Base-by-base conservation (phyloP, 257 asterid genomes). In the Echites panduratus region DNA sequence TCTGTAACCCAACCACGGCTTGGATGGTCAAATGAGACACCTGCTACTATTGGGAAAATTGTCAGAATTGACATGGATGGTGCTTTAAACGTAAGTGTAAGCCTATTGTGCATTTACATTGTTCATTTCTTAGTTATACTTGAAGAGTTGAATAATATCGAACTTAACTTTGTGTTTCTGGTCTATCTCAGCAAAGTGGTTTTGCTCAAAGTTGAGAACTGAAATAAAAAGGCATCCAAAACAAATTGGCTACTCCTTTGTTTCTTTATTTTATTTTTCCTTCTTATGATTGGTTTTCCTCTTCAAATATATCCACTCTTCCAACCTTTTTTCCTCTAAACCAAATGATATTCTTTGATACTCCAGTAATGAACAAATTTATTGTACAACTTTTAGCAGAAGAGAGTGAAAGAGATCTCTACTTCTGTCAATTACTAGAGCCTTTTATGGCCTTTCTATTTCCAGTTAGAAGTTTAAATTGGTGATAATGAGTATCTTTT, bases 21-120 rank as follows among this genome's bases (percentile, higher is more conserved):
- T 79, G 99, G 99, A 77, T 95, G 99, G 99, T 91, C 98, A 71
- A 90, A 89, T 48, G 97, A 95, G 84, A 84, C 97, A 11, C 89
- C 90, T 13, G 98, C 99, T 53, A 84, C 98, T 24, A 85, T 89
- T 76, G 99, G 99, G 62, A 95, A 90, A 82, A 84, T 95, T 79
- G 83, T 61, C 54, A 86, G 96, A 82, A 88, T 95, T 35, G 94
- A 95, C 85, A 92, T 95, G 99, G 97, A 95, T 81, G 96, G 99
- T 50, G 82, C 99, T 75, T 83, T 95, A 76, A 95, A 92, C 74
- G 99, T 94, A 88, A 10, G 59, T 76, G 98, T 64, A 38, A 87
- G 98, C 83, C 56, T 68, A 22, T 68, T 71, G 54, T 68, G 40
- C 54, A 66, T 75, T 74, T 47, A 48, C 48, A 9, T 70, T 58